phyloP scores from a whole-genome alignment of 2,329 filamentous ascomycete genomes.

The Sclerotinia borealis region DNA sequence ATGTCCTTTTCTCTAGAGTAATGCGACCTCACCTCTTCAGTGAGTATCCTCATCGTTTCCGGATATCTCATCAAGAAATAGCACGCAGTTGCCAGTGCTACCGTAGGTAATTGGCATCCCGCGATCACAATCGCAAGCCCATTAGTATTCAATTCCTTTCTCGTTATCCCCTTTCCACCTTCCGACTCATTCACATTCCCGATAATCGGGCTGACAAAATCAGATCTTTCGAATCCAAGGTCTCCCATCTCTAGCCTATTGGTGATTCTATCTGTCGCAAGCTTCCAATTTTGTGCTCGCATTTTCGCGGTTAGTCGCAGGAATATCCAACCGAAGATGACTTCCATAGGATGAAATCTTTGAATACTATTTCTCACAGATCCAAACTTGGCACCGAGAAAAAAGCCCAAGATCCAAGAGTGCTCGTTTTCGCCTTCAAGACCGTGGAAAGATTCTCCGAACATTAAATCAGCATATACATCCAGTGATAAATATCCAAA shows the following conservation, averaged over 20 bases:
- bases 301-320: conserved; percentile 4
- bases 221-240: conserved; percentile 27
- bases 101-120: conserved; percentile 14
- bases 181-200: conserved; percentile 16
- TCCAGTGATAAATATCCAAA: conserved; percentile 35
- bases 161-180: conserved; percentile 16
- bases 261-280: conserved; percentile 19
- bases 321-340: conserved; percentile 8
- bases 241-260: conserved; percentile 15
- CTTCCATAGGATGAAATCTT: conserved; percentile 14
- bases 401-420: conserved; percentile 28
- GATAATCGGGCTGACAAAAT: conserved; percentile 31
- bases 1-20: conserved; percentile 38
- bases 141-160: conserved; percentile 13
- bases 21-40: conserved; percentile 35
- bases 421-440: conserved; percentile 28
- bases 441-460: conserved; percentile 37
- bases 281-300: conserved; percentile 13
- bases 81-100: conserved; percentile 14
- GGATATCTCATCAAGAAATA: conserved; percentile 32
- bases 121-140: conserved; percentile 14
- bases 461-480: conserved; percentile 38
- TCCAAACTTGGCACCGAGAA: conserved; percentile 23
- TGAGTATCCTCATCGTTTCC: conserved; percentile 29
- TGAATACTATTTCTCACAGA: conserved; percentile 19